Evolutionary conservation across 495 filamentous ascomycete genomes (phyloP), one percentile per base, ranked within the genome.

Genomic region (Xylaria sp.): DNA sequence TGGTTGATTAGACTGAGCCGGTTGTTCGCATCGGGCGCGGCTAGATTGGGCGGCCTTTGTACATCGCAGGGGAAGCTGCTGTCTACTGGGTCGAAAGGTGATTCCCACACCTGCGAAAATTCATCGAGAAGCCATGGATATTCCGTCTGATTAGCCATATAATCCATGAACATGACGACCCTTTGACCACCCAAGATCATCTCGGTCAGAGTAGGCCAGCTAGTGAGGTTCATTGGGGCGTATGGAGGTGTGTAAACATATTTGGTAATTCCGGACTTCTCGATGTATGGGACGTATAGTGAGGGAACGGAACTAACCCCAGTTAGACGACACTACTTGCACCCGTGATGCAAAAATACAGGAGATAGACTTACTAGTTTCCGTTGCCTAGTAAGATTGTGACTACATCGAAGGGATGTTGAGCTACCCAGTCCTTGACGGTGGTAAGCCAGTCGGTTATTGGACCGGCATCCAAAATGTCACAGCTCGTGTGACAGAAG

Each of bases 1-100:
- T 98, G 95, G 74, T 98, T 98, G 69, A 93, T 93, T 82, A 97
- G 90, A 71, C 97, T 97, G 84, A 97, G 85, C 61, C 91, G 84
- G 6, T 86, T 83, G 69, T 82, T 79, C 1, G 88, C 88, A 33
- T 89, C 84, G 7, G 84, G 76, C 7, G 77, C 72, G 35, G 74
- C 74, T 67, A 95, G 78, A 6, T 86, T 84, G 0, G 93, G 90
- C 19, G 93, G 93, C 1, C 93, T 87, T 69, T 94, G 85, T 31
- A 92, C 86, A 1, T 76, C 81, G 76, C 93, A 95, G 69, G 92
- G 93, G 77, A 93, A 92, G 1, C 77, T 85, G 1, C 83, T 74
- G 67, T 89, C 83, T 31, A 83, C 84, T 14, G 90, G 90, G 69
- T 93, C 91, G 81, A 91, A 95, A 0, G 87, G 86, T 31, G 91